phyloP scores from a whole-genome alignment of 176 grass and related monocot species.

The Eragrostis nindensis region DNA sequence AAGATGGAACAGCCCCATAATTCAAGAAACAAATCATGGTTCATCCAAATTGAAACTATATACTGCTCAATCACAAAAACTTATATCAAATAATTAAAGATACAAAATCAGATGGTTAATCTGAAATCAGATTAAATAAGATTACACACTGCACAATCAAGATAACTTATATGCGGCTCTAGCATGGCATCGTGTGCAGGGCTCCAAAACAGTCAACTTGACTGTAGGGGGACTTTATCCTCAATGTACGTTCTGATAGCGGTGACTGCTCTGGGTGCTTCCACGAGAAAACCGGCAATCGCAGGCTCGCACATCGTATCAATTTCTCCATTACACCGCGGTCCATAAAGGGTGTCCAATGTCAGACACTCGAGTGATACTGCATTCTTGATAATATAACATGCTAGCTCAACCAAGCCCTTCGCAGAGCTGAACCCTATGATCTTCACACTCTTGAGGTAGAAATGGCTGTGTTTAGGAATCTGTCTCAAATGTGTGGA shows the following conservation, averaged over 20 bases:
- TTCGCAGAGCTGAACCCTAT: constrained; percentile 13
- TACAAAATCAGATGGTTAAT: too few species aligned
- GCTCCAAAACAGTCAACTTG: not conserved
- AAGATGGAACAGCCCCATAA: too few species aligned
- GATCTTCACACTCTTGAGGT: constrained; percentile 25
- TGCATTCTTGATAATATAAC: not conserved
- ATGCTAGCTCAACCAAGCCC: constrained; percentile 4
- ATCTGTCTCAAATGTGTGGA: constrained; percentile 5
- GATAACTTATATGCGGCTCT: not conserved
- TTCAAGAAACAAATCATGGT: too few species aligned
- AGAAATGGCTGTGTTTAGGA: not conserved
- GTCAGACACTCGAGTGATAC: not conserved
- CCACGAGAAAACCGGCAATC: not conserved
- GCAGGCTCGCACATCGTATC: not conserved
- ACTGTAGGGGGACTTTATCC: not conserved
- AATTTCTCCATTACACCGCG: not conserved
- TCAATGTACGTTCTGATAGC: not conserved
- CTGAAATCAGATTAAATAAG: too few species aligned
- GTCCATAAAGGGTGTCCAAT: not conserved
- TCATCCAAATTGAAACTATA: too few species aligned
- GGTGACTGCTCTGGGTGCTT: not conserved
- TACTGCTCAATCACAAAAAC: too few species aligned
- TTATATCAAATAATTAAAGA: too few species aligned
- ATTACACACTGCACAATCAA: not conserved
- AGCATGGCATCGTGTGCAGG: not conserved